Percentiles rank a stretch among this genome's conserved stretches.
Evolutionary conservation across 1,284 basidiomycete genomes (phyloP).

Genomic region (Pseudozyma thailandica): DNA sequence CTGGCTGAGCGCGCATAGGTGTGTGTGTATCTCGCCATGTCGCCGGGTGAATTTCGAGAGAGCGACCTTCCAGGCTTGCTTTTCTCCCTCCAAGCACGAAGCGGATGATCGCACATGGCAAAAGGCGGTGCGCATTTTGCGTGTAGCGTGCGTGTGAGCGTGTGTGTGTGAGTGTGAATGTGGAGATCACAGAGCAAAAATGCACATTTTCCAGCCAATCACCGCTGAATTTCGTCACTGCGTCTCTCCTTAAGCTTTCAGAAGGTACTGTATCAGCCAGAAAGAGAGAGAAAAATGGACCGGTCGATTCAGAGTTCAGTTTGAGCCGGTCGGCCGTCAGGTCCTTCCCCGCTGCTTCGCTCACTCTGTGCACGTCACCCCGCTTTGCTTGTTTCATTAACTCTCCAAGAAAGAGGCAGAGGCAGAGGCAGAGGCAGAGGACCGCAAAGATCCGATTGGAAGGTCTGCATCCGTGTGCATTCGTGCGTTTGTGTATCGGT

Average conservation of each 20-base stretch:
- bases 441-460: not conserved
- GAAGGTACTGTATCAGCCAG: not conserved
- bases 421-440: too few relatives aligned
- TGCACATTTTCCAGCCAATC: not conserved
- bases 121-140: too few relatives aligned
- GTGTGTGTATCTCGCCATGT: too few relatives aligned
- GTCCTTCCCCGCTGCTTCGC: not conserved
- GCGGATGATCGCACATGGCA: too few relatives aligned
- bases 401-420: too few relatives aligned
- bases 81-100: not conserved
- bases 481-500: too few relatives aligned
- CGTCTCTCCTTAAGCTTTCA: not conserved
- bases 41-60: constrained; percentile 3
- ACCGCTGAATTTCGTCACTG: not conserved
- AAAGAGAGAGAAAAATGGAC: not conserved
- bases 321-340: not conserved
- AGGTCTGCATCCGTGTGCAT: too few relatives aligned
- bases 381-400: not conserved
- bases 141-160: not conserved
- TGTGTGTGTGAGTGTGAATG: too few relatives aligned
- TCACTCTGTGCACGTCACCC: not conserved
- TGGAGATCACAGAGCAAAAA: too few relatives aligned
- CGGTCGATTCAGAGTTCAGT: not conserved
- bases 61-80: not conserved
- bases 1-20: too few relatives aligned